phyloP scores from a whole-genome alignment of 306 rosid genomes.

The Canavalia gladiata region DNA sequence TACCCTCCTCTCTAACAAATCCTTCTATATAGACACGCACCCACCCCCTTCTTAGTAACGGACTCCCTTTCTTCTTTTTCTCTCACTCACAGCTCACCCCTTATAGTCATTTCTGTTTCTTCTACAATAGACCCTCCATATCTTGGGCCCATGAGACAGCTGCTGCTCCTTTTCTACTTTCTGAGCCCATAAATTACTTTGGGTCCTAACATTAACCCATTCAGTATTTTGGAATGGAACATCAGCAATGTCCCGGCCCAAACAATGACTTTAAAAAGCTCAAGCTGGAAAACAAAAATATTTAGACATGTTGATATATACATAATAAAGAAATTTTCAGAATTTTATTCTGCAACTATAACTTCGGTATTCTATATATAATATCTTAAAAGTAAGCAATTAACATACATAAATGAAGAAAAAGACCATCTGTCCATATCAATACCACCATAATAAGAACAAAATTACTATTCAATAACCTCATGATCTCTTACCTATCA shows the following conservation, averaged over 20 bases:
- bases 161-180: too few relatives aligned
- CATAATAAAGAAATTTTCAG: slow-evolving; percentile 2
- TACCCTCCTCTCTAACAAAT: too few relatives aligned
- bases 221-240: neutral
- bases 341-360: slow-evolving; percentile 6
- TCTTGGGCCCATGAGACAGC: too few relatives aligned
- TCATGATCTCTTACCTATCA: slow-evolving; percentile 73
- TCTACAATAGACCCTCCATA: too few relatives aligned
- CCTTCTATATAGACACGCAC: too few relatives aligned
- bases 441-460: slow-evolving; percentile 27
- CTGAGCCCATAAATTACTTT: too few relatives aligned
- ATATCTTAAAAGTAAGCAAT: slow-evolving; percentile 2
- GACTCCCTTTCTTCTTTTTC: too few relatives aligned
- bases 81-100: too few relatives aligned
- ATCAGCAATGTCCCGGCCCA: neutral
- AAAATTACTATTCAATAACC: slow-evolving; percentile 31
- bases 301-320: neutral
- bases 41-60: too few relatives aligned
- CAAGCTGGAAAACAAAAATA: slow-evolving; percentile 18
- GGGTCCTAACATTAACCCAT: neutral
- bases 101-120: too few relatives aligned
- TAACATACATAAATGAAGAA: neutral
- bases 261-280: slow-evolving; percentile 4
- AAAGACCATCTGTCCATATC: neutral
- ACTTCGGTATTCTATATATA: neutral